Evolutionary conservation across 768 basidiomycete genomes (phyloP).

Genomic region (Leccinum pellstonianum): DNA sequence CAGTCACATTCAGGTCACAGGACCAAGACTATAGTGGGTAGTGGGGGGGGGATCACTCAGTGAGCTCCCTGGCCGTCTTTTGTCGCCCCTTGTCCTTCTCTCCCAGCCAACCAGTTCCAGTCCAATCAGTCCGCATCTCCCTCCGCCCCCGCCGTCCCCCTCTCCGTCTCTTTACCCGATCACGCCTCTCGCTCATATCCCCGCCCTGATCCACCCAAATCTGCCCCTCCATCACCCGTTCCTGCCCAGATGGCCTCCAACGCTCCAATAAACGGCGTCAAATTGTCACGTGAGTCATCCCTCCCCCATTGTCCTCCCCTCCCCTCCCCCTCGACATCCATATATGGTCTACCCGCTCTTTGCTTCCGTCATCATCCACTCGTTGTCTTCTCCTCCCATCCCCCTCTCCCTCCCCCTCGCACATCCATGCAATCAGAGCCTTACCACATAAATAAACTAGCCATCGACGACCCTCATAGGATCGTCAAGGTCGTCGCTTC

Average conservation of each 20-base stretch:
- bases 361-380: conserved; percentile 26
- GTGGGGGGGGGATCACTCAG: conserved; percentile 16
- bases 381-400: conserved; percentile 40
- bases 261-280: conserved; percentile 85
- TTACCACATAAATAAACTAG: conserved; percentile 39
- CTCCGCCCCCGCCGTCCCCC: background rate
- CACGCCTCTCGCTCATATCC: conserved; percentile 12
- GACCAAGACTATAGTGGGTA: conserved; percentile 16
- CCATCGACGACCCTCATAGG: conserved; percentile 95
- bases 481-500: conserved; percentile 94
- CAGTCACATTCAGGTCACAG: conserved; percentile 33
- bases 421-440: conserved; percentile 28
- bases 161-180: background rate
- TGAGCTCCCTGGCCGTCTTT: conserved; percentile 22
- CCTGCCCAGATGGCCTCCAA: conserved; percentile 60
- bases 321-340: conserved; percentile 22
- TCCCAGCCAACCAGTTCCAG: conserved; percentile 6
- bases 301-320: conserved; percentile 14
- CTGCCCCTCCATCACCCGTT: conserved; percentile 7
- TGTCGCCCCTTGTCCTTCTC: conserved; percentile 25
- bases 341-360: conserved; percentile 30
- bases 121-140: conserved; percentile 12
- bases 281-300: conserved; percentile 71
- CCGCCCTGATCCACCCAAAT: conserved; percentile 15
- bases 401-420: conserved; percentile 16